Conservation (phyloP, 768 basidiomycete species). For the Harrya chromipes region DNA sequence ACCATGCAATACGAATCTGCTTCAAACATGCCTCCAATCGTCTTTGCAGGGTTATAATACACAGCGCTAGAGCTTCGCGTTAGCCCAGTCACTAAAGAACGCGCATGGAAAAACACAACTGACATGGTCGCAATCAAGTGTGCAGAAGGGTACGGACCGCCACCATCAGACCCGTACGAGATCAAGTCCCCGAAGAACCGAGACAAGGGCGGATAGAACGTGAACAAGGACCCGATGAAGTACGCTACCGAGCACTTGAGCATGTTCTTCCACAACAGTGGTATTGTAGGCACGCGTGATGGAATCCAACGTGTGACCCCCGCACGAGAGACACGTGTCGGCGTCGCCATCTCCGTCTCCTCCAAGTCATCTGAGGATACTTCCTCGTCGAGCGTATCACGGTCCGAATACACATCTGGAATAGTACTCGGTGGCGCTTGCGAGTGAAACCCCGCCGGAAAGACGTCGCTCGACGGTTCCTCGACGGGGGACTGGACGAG, state of each 20-base stretch:
- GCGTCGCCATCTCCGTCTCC: slow-evolving; percentile 2
- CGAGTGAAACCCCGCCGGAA: not conserved
- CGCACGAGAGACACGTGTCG: slow-evolving; percentile 10
- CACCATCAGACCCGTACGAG: slow-evolving; percentile 43
- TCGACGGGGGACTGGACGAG: slow-evolving; percentile 6
- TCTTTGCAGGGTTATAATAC: slow-evolving; percentile 94
- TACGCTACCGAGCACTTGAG: slow-evolving; percentile 93
- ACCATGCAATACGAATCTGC: slow-evolving; percentile 78
- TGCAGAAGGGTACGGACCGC: slow-evolving; percentile 68
- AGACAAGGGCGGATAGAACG: slow-evolving; percentile 77
- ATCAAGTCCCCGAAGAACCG: slow-evolving; percentile 61
- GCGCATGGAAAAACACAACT: not conserved
- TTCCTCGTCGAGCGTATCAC: slow-evolving; percentile 7
- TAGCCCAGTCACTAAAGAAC: slow-evolving; percentile 6
- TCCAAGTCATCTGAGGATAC: slow-evolving; percentile 14
- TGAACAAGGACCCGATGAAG: slow-evolving; percentile 87
- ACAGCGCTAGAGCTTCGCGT: slow-evolving; percentile 50
- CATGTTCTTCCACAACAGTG: slow-evolving; percentile 63
- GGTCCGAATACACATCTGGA: not conserved
- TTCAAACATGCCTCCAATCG: slow-evolving; percentile 89
- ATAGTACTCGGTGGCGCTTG: not conserved
- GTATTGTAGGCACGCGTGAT: slow-evolving; percentile 36
- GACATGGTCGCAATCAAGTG: slow-evolving; percentile 95
- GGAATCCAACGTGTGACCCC: slow-evolving; percentile 6
- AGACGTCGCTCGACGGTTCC: not conserved